Evolutionary conservation across 352 stramenopile species (phyloP), one percentile per base, ranked within the genome.

Genomic region (Phytophthora fragariaefolia): DNA sequence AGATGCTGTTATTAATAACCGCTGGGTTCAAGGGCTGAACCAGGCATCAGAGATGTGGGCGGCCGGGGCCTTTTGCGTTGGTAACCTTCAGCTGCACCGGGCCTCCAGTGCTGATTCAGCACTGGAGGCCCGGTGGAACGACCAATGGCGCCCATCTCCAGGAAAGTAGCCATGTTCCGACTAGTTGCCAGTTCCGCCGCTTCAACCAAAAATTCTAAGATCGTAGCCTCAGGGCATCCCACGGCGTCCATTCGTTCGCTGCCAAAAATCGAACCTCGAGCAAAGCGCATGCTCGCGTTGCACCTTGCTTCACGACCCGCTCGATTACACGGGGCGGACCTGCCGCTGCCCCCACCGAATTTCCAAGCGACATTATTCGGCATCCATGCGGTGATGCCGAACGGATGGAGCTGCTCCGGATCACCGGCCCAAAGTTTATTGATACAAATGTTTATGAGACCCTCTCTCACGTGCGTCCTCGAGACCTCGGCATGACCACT

Each of bases 81-180:
- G 20, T 28, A 53, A 53, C 46, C 24, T 53, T 23, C 46, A 22
- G 23, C 24, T n/a, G 22, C 5, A 22, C 26, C 58, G 58, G 17
- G 30, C 49, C 32, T 64, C 57, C 32, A n/a, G 34, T 48, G 43
- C 34, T 22, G 51, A 26, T n/a, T n/a, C 22, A 58, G 23, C 38
- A 47, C 7, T n/a, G 57, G 32, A 65, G 58, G 51, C 47, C n/a
- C n/a, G n/a, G n/a, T n/a, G n/a, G n/a, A 6, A 20, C 58, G 49
- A 28, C 24, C 48, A 47, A 54, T 32, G 50, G 42, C 42, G 52
- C 60, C 30, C 58, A 67, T 60, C 42, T 32, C 42, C 28, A 26
- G 42, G 40, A 56, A 46, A 47, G 66, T 63, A 74, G 60, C 66
- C 66, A 74, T 74, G 40, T 66, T 74, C 66, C 18, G 66, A 66